phyloP scores from a whole-genome alignment of 2,329 filamentous ascomycete genomes.

The Talaromyces rugulosus region DNA sequence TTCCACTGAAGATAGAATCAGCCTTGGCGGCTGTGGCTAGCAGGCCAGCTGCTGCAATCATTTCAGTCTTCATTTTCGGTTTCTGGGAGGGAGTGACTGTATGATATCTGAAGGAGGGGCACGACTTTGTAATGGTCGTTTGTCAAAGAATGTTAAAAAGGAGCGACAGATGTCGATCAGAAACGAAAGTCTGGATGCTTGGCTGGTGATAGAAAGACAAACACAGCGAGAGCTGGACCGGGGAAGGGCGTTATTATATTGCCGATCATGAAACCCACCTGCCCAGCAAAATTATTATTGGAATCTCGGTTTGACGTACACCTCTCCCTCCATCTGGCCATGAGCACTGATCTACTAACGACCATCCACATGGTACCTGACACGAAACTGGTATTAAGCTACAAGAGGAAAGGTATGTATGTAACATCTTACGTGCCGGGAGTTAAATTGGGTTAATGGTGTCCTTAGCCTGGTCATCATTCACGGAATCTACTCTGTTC shows the following conservation, averaged over 20 bases:
- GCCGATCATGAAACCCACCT: background rate
- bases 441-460: background rate
- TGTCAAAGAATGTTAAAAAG: constrained; percentile 2
- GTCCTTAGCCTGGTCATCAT: background rate
- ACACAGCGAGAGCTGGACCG: background rate
- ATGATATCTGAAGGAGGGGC: constrained; percentile 2
- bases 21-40: background rate
- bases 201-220: background rate
- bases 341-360: background rate
- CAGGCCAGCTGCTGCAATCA: constrained; percentile 9
- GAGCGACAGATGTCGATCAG: constrained; percentile 7
- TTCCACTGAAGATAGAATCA: constrained; percentile 5
- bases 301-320: background rate
- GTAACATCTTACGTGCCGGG: background rate
- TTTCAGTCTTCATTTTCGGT: constrained; percentile 10
- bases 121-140: background rate
- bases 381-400: background rate
- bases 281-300: background rate
- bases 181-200: background rate
- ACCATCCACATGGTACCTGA: background rate
- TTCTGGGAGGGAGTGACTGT: background rate
- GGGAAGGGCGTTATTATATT: background rate
- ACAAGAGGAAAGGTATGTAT: background rate
- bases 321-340: background rate
- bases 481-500: background rate